Percentiles rank a stretch among this genome's conserved stretches.
Evolutionary conservation across 1,284 basidiomycete species (phyloP).

Genomic region (Ceratobasidium sp.): DNA sequence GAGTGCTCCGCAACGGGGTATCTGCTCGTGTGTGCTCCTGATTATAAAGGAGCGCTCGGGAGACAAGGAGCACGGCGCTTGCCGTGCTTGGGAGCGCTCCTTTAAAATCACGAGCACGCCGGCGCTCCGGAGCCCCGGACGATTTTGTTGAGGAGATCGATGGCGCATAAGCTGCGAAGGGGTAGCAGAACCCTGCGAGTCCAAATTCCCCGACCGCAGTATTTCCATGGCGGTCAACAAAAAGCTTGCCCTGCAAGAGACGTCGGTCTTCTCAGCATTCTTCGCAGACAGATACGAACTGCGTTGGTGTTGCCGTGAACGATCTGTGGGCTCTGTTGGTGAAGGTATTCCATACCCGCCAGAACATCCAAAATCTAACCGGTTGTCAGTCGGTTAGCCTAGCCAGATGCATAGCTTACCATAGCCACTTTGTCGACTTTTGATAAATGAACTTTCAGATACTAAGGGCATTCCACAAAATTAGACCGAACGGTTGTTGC

Average conservation of each 20-base stretch:
- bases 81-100: too few relatives aligned
- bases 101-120: too few relatives aligned
- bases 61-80: too few relatives aligned
- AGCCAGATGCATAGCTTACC: background rate
- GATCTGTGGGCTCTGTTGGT: conserved; percentile 1
- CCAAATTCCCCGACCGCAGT: background rate
- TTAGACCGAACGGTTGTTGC: background rate
- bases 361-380: background rate
- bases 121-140: too few relatives aligned
- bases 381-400: background rate
- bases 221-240: background rate
- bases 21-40: too few relatives aligned
- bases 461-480: background rate
- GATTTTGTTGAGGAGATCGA: too few relatives aligned
- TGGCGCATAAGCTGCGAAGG: background rate
- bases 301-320: conserved; percentile 4
- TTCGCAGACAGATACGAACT: background rate
- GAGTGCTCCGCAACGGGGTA: too few relatives aligned
- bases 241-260: background rate
- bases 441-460: background rate
- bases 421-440: background rate
- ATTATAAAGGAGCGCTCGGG: too few relatives aligned
- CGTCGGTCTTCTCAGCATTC: background rate
- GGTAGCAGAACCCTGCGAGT: background rate
- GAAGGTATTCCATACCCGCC: conserved; percentile 10